Percentiles rank a stretch among this genome's conserved stretches.
Evolutionary conservation across 345 rosid species (phyloP).

Genomic region (Corchorus capsularis): DNA sequence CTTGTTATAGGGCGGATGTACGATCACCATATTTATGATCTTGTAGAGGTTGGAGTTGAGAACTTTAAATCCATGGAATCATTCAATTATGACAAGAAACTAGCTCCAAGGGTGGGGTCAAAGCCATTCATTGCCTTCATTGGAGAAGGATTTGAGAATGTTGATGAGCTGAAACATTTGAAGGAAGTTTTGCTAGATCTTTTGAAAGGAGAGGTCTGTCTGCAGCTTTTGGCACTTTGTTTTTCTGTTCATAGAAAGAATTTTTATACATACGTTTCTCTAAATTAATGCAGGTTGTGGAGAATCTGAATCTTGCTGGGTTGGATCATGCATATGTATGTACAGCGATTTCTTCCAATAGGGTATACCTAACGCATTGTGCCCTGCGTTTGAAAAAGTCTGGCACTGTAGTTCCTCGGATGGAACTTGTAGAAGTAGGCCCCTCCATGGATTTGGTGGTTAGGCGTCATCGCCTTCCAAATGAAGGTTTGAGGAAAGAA

Average conservation of each 20-base stretch:
- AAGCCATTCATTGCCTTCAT: slow-evolving; percentile 81
- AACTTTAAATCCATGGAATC: slow-evolving; percentile 70
- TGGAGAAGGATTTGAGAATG: slow-evolving; percentile 87
- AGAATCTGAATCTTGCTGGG: slow-evolving; percentile 83
- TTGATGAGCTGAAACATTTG: slow-evolving; percentile 78
- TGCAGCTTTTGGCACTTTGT: background rate
- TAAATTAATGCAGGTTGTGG: slow-evolving; percentile 66
- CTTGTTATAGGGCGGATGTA: slow-evolving; percentile 83
- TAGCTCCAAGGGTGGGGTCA: slow-evolving; percentile 73
- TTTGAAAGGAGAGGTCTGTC: slow-evolving; percentile 77
- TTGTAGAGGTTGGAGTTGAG: slow-evolving; percentile 91
- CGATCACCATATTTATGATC: slow-evolving; percentile 84
- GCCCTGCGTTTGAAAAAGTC: slow-evolving; percentile 86
- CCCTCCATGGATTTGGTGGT: slow-evolving; percentile 94
- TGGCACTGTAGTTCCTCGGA: slow-evolving; percentile 81
- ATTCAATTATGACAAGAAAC: slow-evolving; percentile 70
- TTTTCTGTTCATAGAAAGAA: background rate
- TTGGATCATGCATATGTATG: slow-evolving; percentile 81
- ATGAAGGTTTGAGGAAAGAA: slow-evolving; percentile 72
- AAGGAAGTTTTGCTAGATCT: slow-evolving; percentile 88
- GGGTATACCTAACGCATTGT: slow-evolving; percentile 75
- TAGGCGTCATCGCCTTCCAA: slow-evolving; percentile 92
- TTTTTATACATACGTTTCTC: background rate
- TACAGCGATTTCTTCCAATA: slow-evolving; percentile 72
- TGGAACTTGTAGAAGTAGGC: slow-evolving; percentile 91